Evolutionary conservation across 176 grass and related monocot genomes (phyloP).

Genomic region (Otatea glauca): DNA sequence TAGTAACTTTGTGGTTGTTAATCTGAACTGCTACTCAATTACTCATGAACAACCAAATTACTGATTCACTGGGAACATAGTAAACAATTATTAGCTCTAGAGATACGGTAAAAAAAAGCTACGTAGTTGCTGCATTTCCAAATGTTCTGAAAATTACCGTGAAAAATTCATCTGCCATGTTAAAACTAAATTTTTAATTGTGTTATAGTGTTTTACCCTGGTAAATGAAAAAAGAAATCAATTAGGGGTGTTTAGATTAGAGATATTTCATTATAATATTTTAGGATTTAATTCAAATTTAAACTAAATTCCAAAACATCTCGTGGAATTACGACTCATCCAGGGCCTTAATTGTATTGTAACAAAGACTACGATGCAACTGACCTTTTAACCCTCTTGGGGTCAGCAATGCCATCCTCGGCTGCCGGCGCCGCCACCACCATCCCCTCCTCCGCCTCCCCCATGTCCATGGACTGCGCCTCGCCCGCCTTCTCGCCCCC

Average conservation of each 20-base stretch:
- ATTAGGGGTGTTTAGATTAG: too few species aligned
- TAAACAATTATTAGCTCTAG: neutral
- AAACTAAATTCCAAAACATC: too few species aligned
- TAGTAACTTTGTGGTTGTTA: neutral
- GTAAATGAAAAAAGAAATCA: neutral
- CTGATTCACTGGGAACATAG: neutral
- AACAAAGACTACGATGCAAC: neutral
- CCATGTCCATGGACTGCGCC: constrained; percentile 53
- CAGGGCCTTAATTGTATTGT: neutral
- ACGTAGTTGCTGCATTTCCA: neutral
- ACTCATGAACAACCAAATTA: neutral
- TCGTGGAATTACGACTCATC: too few species aligned
- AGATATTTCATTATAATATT: too few species aligned
- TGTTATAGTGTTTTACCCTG: constrained; percentile 23
- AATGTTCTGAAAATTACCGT: neutral
- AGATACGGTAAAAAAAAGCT: neutral
- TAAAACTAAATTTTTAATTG: neutral
- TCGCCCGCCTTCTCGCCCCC: constrained; percentile 46
- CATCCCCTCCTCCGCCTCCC: constrained; percentile 48
- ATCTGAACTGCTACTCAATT: neutral
- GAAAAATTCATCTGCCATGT: neutral
- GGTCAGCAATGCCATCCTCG: constrained; percentile 53
- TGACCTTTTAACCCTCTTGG: constrained; percentile 91
- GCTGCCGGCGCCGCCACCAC: neutral
- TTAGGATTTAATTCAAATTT: too few species aligned